Evolutionary conservation across 345 rosid genomes (phyloP), one percentile per base, ranked within the genome.

Genomic region (Erodium maritimum): DNA sequence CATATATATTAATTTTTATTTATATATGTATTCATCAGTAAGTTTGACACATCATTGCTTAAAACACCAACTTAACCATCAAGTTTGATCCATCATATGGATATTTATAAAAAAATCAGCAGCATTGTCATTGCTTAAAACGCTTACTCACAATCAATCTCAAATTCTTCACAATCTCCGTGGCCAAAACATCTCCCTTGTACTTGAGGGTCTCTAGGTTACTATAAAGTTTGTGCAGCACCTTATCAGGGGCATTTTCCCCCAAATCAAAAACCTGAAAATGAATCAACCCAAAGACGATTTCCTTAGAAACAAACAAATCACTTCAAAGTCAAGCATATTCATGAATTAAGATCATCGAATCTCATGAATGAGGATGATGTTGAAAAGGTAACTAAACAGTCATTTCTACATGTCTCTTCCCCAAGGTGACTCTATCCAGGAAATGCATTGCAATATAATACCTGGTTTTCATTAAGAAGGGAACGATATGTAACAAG

Each of bases 231-330:
- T 77, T 65, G 63, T 55, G 69, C 52, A 85, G 65, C 61, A 71
- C 79, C 64, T 68, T 74, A 59, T 75, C 93, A 63, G 88, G 88
- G 52, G 79, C 64, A 19, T 68, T 65, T 57, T 76, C 80, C 6
- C 73, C 68, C 70, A 85, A 74, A 70, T 85, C 84, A 67, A 80
- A 71, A 66, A 85, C 84, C 91, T 85, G 71, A 56, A 65, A 61
- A 21, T 1, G 16, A 20, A 17, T 34, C 25, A 67, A 23, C 24
- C 17, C 17, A 23, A 5, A 29, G 17, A 48, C 61, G 56, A 45
- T 23, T 29, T 48, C 51, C 42, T 22, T 12, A 2, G 17, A 21
- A 50, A 23, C 56, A 52, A 59, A 11, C 22, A 21, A 18, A 52
- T 37, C 6, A 45, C 23, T 20, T 18, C 52, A 37, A 60, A 60